Evolutionary conservation across 768 basidiomycete genomes (phyloP).

Genomic region (Trametes villosa): DNA sequence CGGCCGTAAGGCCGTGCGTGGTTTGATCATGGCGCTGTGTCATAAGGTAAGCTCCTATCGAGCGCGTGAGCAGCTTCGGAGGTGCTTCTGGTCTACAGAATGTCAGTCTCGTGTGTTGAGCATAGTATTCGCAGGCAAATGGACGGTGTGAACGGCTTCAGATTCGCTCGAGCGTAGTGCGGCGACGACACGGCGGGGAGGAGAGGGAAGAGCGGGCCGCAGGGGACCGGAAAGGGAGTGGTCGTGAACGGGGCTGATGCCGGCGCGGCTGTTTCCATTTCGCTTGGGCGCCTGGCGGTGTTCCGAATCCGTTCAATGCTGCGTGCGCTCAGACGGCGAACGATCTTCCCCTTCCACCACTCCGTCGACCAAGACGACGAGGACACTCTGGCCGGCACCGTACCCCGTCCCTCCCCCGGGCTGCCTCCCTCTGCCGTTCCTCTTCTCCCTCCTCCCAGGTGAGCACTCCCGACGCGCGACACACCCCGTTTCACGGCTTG

Average conservation of each 20-base stretch:
- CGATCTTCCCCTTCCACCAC: conserved; percentile 4
- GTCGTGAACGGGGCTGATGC: conserved; percentile 19
- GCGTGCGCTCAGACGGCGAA: background rate
- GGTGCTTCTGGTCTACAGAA: background rate
- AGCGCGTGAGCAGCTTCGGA: background rate
- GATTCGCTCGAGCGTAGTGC: too few relatives aligned
- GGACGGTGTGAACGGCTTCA: too few relatives aligned
- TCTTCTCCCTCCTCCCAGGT: conserved; percentile 6
- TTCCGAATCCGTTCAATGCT: too few relatives aligned
- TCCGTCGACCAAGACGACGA: conserved; percentile 24
- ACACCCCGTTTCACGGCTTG: background rate
- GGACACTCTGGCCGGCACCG: conserved; percentile 7
- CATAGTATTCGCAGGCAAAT: too few relatives aligned
- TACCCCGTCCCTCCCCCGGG: conserved; percentile 9
- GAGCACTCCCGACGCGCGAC: background rate
- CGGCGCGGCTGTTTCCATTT: conserved; percentile 24
- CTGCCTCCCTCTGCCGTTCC: conserved; percentile 2
- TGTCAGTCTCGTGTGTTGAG: too few relatives aligned
- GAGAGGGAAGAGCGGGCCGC: background rate
- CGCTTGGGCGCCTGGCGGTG: background rate
- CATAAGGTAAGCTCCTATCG: background rate
- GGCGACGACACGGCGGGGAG: background rate
- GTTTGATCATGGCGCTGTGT: background rate
- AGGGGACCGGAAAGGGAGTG: background rate
- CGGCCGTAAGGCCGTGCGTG: background rate